These are phyloP conservation scores for Gossypium schwendimanii DNA, from an alignment of 441 rosid genomes.

Conservation along the genomic window DNA sequence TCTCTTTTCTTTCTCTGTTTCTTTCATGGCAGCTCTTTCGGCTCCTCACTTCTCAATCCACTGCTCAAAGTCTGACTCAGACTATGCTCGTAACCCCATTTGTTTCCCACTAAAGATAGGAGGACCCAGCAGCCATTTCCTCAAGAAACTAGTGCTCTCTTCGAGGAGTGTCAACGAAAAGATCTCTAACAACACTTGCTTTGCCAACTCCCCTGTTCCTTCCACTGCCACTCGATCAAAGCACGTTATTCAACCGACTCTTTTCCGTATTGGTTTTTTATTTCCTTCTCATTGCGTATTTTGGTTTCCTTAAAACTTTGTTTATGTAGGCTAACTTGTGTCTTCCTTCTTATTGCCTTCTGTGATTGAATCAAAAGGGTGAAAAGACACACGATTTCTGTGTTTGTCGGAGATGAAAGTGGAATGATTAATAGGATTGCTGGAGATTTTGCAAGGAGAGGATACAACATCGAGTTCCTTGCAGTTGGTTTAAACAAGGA, in stretches of 20 bases:
- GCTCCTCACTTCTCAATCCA: background rate
- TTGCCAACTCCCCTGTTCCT: background rate
- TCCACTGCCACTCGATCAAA: background rate
- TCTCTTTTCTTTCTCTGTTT: background rate
- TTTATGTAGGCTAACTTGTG: too few species aligned
- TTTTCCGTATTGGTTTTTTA: background rate
- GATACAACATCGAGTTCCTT: constrained; percentile 65
- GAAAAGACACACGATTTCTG: constrained; percentile 55
- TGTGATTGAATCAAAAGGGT: constrained; percentile 29
- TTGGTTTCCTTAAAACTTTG: too few species aligned
- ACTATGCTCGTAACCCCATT: background rate
- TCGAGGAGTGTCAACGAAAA: background rate
- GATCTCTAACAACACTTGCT: background rate
- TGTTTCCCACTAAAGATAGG: constrained; percentile 3
- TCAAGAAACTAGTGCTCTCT: background rate
- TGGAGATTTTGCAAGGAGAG: constrained; percentile 69
- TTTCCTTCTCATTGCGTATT: background rate
- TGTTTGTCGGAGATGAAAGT: constrained; percentile 72
- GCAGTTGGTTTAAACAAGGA: constrained; percentile 63
- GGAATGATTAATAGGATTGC: constrained; percentile 74
- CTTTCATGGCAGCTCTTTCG: constrained; percentile 11
- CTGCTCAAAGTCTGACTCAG: background rate
- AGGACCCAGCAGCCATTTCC: background rate
- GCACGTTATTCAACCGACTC: background rate
- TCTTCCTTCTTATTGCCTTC: too few species aligned